phyloP scores from a whole-genome alignment of 345 rosid species.

The Syzygium aromaticum region DNA sequence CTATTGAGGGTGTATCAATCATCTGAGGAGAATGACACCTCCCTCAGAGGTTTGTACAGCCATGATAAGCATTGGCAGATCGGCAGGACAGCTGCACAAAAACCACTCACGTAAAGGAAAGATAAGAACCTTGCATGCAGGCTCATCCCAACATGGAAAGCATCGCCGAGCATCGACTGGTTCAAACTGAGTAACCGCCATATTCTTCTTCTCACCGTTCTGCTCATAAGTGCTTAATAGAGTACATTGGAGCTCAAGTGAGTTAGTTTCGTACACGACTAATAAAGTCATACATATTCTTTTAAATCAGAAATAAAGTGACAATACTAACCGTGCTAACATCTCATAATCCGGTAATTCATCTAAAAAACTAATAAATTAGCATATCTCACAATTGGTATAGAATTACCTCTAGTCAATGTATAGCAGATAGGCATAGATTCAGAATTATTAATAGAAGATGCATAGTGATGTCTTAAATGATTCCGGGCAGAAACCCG shows the following conservation, averaged over 20 bases:
- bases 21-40: not conserved
- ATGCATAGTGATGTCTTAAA: not conserved
- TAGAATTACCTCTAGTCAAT: not conserved
- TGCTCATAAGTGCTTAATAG: conserved; percentile 50
- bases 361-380: not conserved
- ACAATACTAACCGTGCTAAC: not conserved
- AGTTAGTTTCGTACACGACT: not conserved
- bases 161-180: conserved; percentile 93
- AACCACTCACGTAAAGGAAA: not conserved
- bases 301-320: not conserved
- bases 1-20: not conserved
- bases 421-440: not conserved
- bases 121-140: conserved; percentile 74
- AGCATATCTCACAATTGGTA: not conserved
- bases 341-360: not conserved
- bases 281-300: not conserved
- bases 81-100: not conserved
- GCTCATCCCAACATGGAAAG: conserved; percentile 99
- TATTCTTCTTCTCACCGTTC: conserved; percentile 84
- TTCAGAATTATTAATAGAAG: not conserved
- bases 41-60: not conserved
- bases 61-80: not conserved
- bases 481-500: not conserved
- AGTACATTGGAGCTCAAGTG: not conserved
- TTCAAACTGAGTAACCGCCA: conserved; percentile 98